Conservation (phyloP, 495 filamentous ascomycete genomes). For the Pyronema domesticum region DNA sequence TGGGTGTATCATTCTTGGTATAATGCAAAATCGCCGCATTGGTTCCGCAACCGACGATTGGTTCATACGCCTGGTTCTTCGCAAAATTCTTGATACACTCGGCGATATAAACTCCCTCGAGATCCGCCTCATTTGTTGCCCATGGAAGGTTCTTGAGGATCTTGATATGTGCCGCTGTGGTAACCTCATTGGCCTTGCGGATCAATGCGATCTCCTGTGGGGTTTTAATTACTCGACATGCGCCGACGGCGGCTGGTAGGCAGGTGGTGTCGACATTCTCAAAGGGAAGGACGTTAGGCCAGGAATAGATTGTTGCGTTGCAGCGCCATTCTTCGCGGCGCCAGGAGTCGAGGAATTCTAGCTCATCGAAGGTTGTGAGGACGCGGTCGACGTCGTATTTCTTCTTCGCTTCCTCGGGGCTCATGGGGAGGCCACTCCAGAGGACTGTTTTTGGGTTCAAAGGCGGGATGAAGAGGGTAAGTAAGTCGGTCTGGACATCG, state of each 20-base stretch:
- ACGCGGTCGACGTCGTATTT: conserved; percentile 36
- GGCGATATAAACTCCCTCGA: conserved; percentile 57
- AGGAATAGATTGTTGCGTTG: conserved; percentile 16
- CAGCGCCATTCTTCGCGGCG: conserved; percentile 6
- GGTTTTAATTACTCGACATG: conserved; percentile 58
- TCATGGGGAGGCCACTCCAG: conserved; percentile 42
- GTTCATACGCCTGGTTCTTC: conserved; percentile 64
- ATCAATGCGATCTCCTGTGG: conserved; percentile 65
- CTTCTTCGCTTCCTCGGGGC: conserved; percentile 32
- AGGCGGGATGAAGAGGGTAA: conserved; percentile 44
- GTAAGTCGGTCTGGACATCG: conserved; percentile 37
- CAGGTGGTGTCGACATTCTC: conserved; percentile 1
- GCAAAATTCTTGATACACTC: conserved; percentile 53
- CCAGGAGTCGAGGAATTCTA: too few species aligned
- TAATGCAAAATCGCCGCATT: conserved; percentile 83
- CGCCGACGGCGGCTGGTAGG: conserved; percentile 43
- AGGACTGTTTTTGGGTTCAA: conserved; percentile 38
- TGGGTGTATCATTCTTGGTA: conserved; percentile 50
- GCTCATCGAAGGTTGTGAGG: conserved; percentile 20
- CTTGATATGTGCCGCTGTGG: conserved; percentile 50
- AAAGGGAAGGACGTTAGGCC: conserved; percentile 12
- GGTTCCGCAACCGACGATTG: conserved; percentile 61
- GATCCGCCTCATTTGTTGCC: conserved; percentile 60
- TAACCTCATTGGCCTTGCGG: conserved; percentile 58
- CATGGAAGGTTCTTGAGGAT: conserved; percentile 40